Percentiles rank a stretch among this genome's conserved stretches.
Conservation (phyloP, 257 asterid species). For the Anisodus tanguticus region DNA sequence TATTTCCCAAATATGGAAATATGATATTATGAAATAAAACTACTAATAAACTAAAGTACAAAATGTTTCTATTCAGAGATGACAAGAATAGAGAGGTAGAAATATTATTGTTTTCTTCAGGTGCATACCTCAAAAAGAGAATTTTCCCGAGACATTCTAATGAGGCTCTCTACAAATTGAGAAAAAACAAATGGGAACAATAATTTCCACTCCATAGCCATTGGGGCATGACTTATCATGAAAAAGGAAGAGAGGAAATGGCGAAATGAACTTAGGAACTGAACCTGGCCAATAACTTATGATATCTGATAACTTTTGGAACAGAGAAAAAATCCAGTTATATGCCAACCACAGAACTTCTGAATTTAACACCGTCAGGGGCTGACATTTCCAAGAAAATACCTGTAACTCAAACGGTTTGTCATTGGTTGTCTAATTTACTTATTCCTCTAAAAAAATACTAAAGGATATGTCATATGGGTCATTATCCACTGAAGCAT, state of each 20-base stretch:
- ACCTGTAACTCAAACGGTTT: not conserved
- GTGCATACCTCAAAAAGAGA: not conserved
- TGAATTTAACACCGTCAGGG: not conserved
- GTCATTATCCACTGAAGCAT: not conserved
- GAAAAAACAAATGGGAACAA: not conserved
- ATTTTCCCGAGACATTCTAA: not conserved
- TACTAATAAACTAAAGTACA: not conserved
- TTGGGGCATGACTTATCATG: not conserved
- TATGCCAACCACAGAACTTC: not conserved
- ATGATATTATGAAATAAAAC: not conserved
- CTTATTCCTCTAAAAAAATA: not conserved
- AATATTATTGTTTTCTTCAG: not conserved
- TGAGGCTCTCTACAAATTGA: not conserved
- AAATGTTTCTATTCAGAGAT: not conserved
- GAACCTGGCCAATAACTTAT: not conserved
- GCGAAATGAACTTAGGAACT: not conserved
- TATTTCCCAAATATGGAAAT: not conserved
- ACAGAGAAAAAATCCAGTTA: not conserved
- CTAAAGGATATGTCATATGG: not conserved
- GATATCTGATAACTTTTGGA: not conserved
- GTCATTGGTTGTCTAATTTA: not conserved
- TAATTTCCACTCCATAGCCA: not conserved
- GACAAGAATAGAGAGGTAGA: not conserved
- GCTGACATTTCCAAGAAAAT: conserved; percentile 3
- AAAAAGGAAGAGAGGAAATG: not conserved